Evolutionary conservation across 306 rosid genomes (phyloP), one percentile per base, ranked within the genome.

Genomic region (Vicia villosa): DNA sequence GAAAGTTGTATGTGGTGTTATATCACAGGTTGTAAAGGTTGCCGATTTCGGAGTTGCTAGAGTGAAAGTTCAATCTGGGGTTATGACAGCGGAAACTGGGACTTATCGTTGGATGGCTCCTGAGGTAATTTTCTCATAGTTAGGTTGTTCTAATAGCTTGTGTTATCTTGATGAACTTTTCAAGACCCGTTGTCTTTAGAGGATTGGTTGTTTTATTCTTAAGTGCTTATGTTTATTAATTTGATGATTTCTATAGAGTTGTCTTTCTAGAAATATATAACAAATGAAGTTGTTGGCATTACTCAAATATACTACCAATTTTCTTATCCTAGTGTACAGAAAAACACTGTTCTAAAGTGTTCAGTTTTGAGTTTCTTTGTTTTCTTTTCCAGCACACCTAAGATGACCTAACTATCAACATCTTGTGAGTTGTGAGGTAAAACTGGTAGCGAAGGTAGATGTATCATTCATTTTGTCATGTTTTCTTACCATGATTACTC

Each of bases 81-180:
- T 95, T 65, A 95, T 91, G 99, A 95, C 99, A 22, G 97, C 99
- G 38, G 99, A 95, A 89, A 95, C 99, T 75, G 99, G 99, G 72
- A 95, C 99, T 8, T 95, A 95, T 63, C 73, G 99, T 45, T 95
- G 99, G 99, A 95, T 95, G 99, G 99, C 99, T 79, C 99, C 99
- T 43, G 97, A 95, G 95, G 97, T 95, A 37, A 52, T 14, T 15
- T 63, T 78, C 19, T 70, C 12, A 22, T 72, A 36, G 19, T 68
- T 47, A 43, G 55, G 50, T 64, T 76, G 16, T 66, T 63, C 67
- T 58, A 68, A 76, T 77, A 69, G 70, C 67, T 77, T 26, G 7
- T 70, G 41, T 21, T 13, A 72, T 41, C 37, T 49, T 79, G 22
- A 79, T 37, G 73, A 67, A 34, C 37, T 51, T 83, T 68, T 34